Base-by-base conservation (phyloP, 129 eudicot genomes). In the Artemisia argyi region DNA sequence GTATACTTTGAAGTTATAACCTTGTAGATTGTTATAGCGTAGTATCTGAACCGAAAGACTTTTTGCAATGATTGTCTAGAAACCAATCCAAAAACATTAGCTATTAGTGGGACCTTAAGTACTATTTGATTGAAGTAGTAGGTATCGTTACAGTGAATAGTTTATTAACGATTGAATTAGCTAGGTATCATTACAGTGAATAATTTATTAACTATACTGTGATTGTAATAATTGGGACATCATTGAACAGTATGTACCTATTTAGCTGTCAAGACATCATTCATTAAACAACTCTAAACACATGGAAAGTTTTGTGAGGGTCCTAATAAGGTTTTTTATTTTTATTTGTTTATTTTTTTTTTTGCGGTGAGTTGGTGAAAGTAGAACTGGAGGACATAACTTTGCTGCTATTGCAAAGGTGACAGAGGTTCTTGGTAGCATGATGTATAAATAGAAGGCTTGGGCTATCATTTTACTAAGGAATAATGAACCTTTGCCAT, bases 371-470 rank as follows among this genome's bases (percentile, higher is more conserved):
- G 15, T 26, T 6, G 61, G 61, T 11, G 7, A 68, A 51, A 18
- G 5, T 9, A 24, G 48, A 46, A 17, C 61, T 49, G 26, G 72
- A 10, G 53, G 63, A 17, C 11, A 52, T 51, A 14, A 68, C 15
- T 51, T 68, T 2, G 49, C 20, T 50, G 61, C 50, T 26, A 10
- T 51, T 68, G 22, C 49, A 52, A 52, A n/a, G 52, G 62, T 7
- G 17, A 53, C 3, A 55, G 30, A 70, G 13, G 74, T 39, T 39
- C 53, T 70, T 56, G 18, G 65, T 18, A 55, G 50, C 65, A 70
- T 35, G 53, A 17, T 65, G 16, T 44, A 71, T 57, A 42, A 32
- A 54, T 54, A 32, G 14, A 54, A 70, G 10, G 32, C 56, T 42
- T 14, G 2, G 9, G 44, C n/a, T 17, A 13, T 24, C 57, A 42